Evolutionary conservation across 2,329 filamentous ascomycete genomes (phyloP), one percentile per base, ranked within the genome.

Genomic region (Aspergillus arachidicola): DNA sequence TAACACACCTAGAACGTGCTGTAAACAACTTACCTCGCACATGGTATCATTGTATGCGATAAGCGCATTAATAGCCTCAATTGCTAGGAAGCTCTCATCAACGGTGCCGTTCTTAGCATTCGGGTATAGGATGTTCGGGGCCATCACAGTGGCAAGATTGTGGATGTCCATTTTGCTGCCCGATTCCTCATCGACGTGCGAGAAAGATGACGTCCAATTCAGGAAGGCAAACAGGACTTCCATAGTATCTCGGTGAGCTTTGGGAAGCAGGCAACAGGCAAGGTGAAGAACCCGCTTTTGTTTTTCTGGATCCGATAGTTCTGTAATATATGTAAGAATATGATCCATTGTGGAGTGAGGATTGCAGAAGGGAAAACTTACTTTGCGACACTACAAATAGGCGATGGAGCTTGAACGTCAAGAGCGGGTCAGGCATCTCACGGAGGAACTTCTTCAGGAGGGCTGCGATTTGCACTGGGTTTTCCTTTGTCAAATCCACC

Each of bases 161-260:
- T 96, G 93, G 59, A 96, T 91, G 76, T 99, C 95, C 95, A 99
- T 99, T 84, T 98, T 97, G 71, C 94, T 97, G 30, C 95, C 95
- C 26, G 91, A 91, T 76, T 99, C 95, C 73, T 99, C 95, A 71
- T 99, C 95, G 16, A 99, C 89, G 74, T 97, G 94, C 66, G 96
- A 94, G 82, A 99, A 99, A 1, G 94, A 97, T 5, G 94, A 93
- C 6, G 94, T 93, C 94, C 95, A 99, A 73, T 97, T 97, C 54
- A 99, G 85, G 84, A 99, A 99, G 57, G 89, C 91, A 80, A 97
- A 98, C 1, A 99, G 80, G 48, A 99, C 93, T 79, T 99, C 95
- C 78, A 99, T 89, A 21, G 91, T 94, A 78, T 99, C 95, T 64
- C 95, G 88, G 75, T 99, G 93, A 57, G 89, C 87, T 77, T 98